Conservation (phyloP, 2,329 filamentous ascomycete species). For the Ophiocordyceps robertsii region DNA sequence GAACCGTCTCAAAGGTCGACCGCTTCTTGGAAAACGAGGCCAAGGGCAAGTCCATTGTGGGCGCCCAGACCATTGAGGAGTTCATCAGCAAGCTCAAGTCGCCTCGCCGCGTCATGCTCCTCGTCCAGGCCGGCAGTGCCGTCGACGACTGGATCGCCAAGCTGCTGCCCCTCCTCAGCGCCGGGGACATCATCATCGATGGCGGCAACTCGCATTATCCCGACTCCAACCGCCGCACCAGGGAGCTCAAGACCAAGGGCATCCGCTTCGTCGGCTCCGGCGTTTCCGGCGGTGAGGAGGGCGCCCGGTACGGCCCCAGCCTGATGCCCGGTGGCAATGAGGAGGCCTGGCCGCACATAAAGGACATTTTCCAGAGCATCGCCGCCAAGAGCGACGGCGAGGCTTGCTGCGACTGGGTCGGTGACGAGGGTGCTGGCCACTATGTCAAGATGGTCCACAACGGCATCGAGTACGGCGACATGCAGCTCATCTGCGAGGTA, state of each 20-base stretch:
- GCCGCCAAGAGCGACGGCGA: constrained; percentile 95
- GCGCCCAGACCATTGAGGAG: constrained; percentile 86
- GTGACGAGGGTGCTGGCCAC: constrained; percentile 98
- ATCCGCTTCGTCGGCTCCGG: constrained; percentile 93
- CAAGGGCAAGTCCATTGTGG: constrained; percentile 90
- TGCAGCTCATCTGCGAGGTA: constrained; percentile 99
- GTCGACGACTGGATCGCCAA: constrained; percentile 99
- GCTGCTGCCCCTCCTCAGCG: constrained; percentile 69
- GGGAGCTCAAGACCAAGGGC: constrained; percentile 76
- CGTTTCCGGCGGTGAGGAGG: constrained; percentile 98
- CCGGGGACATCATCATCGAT: constrained; percentile 97
- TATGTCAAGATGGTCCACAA: constrained; percentile 99
- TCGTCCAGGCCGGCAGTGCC: constrained; percentile 95
- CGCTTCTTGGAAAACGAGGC: constrained; percentile 82
- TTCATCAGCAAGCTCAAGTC: constrained; percentile 95
- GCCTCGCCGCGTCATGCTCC: constrained; percentile 92
- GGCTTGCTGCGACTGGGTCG: constrained; percentile 98
- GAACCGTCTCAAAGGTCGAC: constrained; percentile 97
- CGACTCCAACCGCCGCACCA: constrained; percentile 92
- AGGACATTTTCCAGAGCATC: constrained; percentile 98
- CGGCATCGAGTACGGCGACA: constrained; percentile 99
- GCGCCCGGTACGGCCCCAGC: constrained; percentile 91
- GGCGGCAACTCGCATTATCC: constrained; percentile 98
- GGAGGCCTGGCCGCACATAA: constrained; percentile 95
- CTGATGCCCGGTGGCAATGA: constrained; percentile 99